Evolutionary conservation across 1,139 yeast species (phyloP), one percentile per base, ranked within the genome.

Genomic region (Magnusiomyces sp.): DNA sequence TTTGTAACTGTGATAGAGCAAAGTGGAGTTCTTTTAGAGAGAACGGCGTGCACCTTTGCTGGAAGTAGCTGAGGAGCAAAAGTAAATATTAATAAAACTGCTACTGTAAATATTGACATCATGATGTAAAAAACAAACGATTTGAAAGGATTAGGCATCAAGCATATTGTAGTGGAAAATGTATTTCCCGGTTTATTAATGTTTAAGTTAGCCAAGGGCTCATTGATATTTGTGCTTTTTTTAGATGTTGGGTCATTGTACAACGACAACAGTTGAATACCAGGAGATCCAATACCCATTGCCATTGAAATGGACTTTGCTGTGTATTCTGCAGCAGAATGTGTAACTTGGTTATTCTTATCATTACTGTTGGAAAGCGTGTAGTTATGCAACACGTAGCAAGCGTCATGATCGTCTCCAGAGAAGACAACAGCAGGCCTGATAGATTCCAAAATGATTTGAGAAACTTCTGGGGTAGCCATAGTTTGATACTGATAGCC

Each of bases 331-430:
- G 82, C 79, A 0, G 85, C 76, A 2, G 46, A 31, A 6, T 46
- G 40, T 9, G 17, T 37, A 16, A 38, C 51, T 62, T 37, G 42
- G 45, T 50, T 43, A 46, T n/a, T 32, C 13, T 16, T 14, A 23
- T 32, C 45, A 17, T 13, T 10, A 11, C 16, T 19, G 13, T 34
- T n/a, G 13, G 46, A n/a, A 13, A 42, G 43, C 7, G 53, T 47
- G 49, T 74, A 79, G 1, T 74, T 66, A 60, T 89, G 96, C 11
- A 70, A 67, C 13, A 85, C 77, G 56, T 84, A 89, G 66, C 98
- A 92, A 57, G 88, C 90, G 65, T 92, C 98, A 67, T 92, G 98
- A 63, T 92, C 98, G 63, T 92, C 98, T 1, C 98, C 98, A 2
- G 95, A 82, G 62, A 89, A 86, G 1, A 87, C 74, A 7, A 83